Percentiles rank a stretch among this genome's conserved stretches.
Conservation (phyloP, 78 protist genomes). For the Creolimax fragrantissima region DNA sequence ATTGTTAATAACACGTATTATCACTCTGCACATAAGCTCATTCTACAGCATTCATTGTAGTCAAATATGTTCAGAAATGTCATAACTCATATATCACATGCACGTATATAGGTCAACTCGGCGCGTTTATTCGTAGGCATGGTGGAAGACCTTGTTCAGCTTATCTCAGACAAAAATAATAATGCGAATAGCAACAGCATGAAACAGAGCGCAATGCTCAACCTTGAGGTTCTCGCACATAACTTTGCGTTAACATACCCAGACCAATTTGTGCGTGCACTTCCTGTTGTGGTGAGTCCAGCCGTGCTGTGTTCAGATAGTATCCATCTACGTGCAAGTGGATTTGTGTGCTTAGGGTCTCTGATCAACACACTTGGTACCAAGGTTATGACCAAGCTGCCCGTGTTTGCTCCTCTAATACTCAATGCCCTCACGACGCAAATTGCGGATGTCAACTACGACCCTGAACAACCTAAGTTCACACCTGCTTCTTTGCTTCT, state of each 20-base stretch:
- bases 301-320: background rate
- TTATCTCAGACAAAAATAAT: background rate
- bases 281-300: background rate
- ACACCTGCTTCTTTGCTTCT: background rate
- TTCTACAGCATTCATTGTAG: too few relatives aligned
- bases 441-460: background rate
- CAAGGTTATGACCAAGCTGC: background rate
- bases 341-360: slow-evolving; percentile 12
- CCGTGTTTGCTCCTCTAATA: background rate
- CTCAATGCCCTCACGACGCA: background rate
- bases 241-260: slow-evolving; percentile 19
- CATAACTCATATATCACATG: too few relatives aligned
- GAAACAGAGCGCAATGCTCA: slow-evolving; percentile 47
- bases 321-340: background rate
- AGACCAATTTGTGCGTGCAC: background rate
- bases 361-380: background rate
- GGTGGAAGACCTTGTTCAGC: background rate
- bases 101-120: background rate
- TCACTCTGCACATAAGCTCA: too few relatives aligned
- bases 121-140: background rate
- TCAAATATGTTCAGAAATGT: too few relatives aligned
- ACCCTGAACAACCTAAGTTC: background rate
- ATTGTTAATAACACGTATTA: too few relatives aligned
- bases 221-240: slow-evolving; percentile 43
- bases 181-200: background rate